Evolutionary conservation across 495 filamentous ascomycete genomes (phyloP).

Genomic region (Penicillium angulare): DNA sequence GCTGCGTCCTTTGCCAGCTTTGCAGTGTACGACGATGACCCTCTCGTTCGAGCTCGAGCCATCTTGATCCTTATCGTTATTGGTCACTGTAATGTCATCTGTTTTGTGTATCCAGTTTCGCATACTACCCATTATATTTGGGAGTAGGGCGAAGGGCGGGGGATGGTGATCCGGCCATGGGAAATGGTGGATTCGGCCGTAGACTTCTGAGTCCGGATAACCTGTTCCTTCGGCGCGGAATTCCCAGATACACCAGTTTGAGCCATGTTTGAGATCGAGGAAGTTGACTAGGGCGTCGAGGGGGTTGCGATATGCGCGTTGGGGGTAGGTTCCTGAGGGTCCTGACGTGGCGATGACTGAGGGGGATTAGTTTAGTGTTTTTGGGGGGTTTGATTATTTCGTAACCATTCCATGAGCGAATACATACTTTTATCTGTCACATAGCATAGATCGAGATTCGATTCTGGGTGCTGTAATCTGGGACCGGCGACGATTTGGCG

Average conservation of each 20-base stretch:
- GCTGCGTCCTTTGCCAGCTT: conserved; percentile 91
- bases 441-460: conserved; percentile 92
- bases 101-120: conserved; percentile 72
- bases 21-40: conserved; percentile 92
- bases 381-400: background rate
- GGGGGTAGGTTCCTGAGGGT: conserved; percentile 81
- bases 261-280: conserved; percentile 78
- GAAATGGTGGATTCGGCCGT: conserved; percentile 78
- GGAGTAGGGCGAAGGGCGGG: conserved; percentile 85
- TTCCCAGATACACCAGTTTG: conserved; percentile 92
- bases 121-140: conserved; percentile 87
- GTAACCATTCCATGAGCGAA: background rate
- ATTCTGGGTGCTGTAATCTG: conserved; percentile 75
- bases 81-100: conserved; percentile 31
- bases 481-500: conserved; percentile 79
- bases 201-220: conserved; percentile 87
- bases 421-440: conserved; percentile 71
- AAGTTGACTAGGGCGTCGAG: conserved; percentile 80
- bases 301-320: conserved; percentile 89
- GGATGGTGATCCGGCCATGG: conserved; percentile 98
- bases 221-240: conserved; percentile 96
- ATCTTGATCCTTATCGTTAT: conserved; percentile 16
- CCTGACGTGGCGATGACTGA: conserved; percentile 75
- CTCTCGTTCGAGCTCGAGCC: conserved; percentile 34
- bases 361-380: background rate